Conservation (phyloP, 257 asterid genomes). For the Anisodus tanguticus region DNA sequence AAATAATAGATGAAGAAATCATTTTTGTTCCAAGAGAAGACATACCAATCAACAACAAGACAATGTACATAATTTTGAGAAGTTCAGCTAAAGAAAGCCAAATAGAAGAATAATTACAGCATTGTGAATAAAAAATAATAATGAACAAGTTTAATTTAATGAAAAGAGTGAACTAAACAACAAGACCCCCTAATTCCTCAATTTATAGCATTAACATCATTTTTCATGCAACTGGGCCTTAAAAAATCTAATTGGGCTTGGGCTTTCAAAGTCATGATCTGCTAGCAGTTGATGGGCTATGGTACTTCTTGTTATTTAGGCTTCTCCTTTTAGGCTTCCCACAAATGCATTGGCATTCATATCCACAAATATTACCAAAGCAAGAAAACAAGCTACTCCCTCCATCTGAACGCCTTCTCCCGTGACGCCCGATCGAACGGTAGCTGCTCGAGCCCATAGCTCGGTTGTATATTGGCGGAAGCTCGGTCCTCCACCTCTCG, state of each 20-base stretch:
- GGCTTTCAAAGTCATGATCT: conserved; percentile 40
- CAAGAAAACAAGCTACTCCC: conserved; percentile 54
- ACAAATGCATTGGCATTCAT: conserved; percentile 57
- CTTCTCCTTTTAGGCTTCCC: conserved; percentile 46
- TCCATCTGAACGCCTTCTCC: conserved; percentile 32
- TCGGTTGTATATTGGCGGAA: conserved; percentile 52
- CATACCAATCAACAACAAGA: neutral
- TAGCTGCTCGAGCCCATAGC: conserved; percentile 47
- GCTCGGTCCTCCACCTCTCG: conserved; percentile 71
- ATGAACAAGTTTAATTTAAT: neutral
- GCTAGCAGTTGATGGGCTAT: conserved; percentile 44
- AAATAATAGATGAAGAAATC: neutral
- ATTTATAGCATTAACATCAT: neutral
- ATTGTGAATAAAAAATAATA: neutral
- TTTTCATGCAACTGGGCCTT: neutral
- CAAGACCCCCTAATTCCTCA: conserved; percentile 11
- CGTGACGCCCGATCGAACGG: conserved; percentile 35
- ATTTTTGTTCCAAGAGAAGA: neutral
- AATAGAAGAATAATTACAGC: neutral
- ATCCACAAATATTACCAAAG: conserved; percentile 62
- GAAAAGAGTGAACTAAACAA: conserved; percentile 17
- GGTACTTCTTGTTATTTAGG: conserved; percentile 31
- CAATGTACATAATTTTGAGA: neutral
- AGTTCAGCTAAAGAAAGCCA: neutral
- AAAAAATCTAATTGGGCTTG: conserved; percentile 24